A percentile compares a stretch with the other conserved stretches of the same genome.
These are phyloP conservation scores for Cucurbitaria berberidis DNA, from an alignment of 2,329 filamentous ascomycete species.

Conservation along the genomic window DNA sequence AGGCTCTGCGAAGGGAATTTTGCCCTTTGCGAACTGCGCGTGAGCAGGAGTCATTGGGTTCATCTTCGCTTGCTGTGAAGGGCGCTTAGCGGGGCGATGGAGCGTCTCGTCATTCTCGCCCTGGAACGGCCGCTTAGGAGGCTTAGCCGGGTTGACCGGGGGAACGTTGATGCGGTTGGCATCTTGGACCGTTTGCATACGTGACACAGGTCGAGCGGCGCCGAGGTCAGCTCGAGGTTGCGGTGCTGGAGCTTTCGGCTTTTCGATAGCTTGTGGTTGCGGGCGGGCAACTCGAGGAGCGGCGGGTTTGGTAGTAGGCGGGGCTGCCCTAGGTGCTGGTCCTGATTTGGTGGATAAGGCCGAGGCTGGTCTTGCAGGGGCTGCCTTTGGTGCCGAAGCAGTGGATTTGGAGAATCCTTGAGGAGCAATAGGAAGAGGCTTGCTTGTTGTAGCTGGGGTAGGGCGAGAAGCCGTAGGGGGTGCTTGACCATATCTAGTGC, in stretches of 20 bases:
- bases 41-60: slow-evolving; percentile 60
- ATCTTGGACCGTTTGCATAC: slow-evolving; percentile 68
- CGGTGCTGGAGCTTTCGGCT: slow-evolving; percentile 56
- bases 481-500: slow-evolving; percentile 50
- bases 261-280: slow-evolving; percentile 67
- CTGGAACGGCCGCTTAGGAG: slow-evolving; percentile 76
- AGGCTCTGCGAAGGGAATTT: slow-evolving; percentile 84
- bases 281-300: slow-evolving; percentile 38
- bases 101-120: slow-evolving; percentile 70
- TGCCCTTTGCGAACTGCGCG: slow-evolving; percentile 79
- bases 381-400: slow-evolving; percentile 63
- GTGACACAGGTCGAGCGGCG: slow-evolving; percentile 61
- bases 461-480: slow-evolving; percentile 64
- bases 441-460: slow-evolving; percentile 36
- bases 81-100: slow-evolving; percentile 48
- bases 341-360: slow-evolving; percentile 33
- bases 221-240: slow-evolving; percentile 57
- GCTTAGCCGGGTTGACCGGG: slow-evolving; percentile 71
- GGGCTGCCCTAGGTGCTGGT: slow-evolving; percentile 26
- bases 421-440: slow-evolving; percentile 33
- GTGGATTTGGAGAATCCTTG: slow-evolving; percentile 32
- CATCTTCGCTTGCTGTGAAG: slow-evolving; percentile 54
- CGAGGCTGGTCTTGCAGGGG: slow-evolving; percentile 42
- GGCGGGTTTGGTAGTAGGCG: slow-evolving; percentile 32
- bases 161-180: slow-evolving; percentile 58